These are phyloP conservation scores for Phytophthora syringae DNA, from an alignment of 352 stramenopile species.

Conservation along the genomic window DNA sequence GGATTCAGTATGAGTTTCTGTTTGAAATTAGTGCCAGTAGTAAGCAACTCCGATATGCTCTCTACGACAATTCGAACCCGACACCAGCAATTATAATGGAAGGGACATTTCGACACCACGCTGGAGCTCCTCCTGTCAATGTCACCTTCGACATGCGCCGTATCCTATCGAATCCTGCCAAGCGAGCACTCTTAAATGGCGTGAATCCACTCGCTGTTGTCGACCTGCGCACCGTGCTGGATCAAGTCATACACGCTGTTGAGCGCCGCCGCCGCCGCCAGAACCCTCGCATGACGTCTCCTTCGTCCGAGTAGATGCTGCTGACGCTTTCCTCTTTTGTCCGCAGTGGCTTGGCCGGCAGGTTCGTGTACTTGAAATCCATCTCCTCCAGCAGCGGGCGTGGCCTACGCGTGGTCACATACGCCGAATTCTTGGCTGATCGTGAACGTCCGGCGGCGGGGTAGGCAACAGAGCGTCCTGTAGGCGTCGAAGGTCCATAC, in stretches of 20 bases:
- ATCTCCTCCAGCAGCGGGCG: too few relatives aligned
- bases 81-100: too few relatives aligned
- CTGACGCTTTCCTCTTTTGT: slow-evolving; percentile 38
- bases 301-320: slow-evolving; percentile 38
- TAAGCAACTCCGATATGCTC: neutral
- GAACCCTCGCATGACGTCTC: slow-evolving; percentile 35
- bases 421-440: too few relatives aligned
- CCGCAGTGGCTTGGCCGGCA: slow-evolving; percentile 30
- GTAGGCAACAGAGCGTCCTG: slow-evolving; percentile 78
- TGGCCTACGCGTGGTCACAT: too few relatives aligned
- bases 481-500: slow-evolving; percentile 74
- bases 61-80: neutral
- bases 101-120: neutral
- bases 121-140: neutral
- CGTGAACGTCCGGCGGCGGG: too few relatives aligned
- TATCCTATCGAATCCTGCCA: neutral
- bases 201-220: neutral
- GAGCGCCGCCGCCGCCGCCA: slow-evolving; percentile 34
- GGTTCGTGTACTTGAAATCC: slow-evolving; percentile 32
- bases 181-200: neutral
- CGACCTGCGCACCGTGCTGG: neutral
- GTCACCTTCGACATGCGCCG: neutral
- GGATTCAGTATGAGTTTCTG: neutral
- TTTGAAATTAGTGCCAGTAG: neutral
- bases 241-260: too few relatives aligned